Evolutionary conservation across 208 protist species (phyloP), one percentile per base, ranked within the genome.

Genomic region (Blastocrithidia nonstop): DNA sequence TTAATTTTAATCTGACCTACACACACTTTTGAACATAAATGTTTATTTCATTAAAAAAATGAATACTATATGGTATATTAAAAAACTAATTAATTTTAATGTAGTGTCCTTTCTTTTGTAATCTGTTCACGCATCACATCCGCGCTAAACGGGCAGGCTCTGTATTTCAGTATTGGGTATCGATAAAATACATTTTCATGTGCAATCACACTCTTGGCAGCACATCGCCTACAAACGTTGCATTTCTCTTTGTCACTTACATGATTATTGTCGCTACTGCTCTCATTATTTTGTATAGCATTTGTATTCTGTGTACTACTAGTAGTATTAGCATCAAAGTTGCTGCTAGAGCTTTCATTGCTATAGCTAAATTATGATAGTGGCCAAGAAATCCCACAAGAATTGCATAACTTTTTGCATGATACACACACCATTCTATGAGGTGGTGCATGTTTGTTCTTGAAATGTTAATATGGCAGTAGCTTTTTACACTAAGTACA

Each of bases 171-270:
- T n/a, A 83, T 54, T 0, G 84, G 84, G 42, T 81, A 93, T 21
- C 84, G 71, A 46, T 83, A 93, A 58, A 83, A 93, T 21, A 93
- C 84, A 47, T 93, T 93, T 11, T 71, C 58, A 40, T 58, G 52
- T 16, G 84, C 84, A 29, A 84, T 69, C 23, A 83, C 63, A 43
- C 67, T 43, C 61, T 88, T 88, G 7, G 69, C 79, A 7, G 70
- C 20, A 53, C 84, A 93, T 7, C 50, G 54, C 33, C 72, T 53
- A 41, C 84, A 93, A 25, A 66, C 52, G 15, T 83, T 59, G 1
- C 50, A 45, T 11, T 60, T 46, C 1, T 60, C 35, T 22, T n/a
- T n/a, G n/a, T 35, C 13, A 13, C 13, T 35, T 13, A 11, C 11
- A 35, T 35, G 11, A 35, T 35, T 35, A 35, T 35, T 35, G 13